Evolutionary conservation across 1,284 basidiomycete species (phyloP).

Genomic region (Pseudozyma thailandica): DNA sequence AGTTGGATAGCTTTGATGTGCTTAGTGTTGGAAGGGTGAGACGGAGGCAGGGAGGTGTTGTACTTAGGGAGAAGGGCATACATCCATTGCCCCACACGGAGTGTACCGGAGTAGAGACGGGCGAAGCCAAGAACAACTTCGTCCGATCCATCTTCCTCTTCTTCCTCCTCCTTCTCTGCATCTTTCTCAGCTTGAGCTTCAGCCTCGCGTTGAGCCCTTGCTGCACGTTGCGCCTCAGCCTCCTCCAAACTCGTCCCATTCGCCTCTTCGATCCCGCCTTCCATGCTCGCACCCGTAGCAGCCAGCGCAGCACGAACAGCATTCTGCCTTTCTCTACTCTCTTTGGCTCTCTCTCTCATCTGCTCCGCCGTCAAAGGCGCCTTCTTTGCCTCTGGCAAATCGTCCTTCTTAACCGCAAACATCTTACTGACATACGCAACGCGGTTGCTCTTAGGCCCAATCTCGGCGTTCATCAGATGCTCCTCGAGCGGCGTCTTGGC

Average conservation of each 20-base stretch:
- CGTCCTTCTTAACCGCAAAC: slow-evolving; percentile 85
- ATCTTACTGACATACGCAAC: slow-evolving; percentile 92
- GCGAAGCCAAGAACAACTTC: slow-evolving; percentile 79
- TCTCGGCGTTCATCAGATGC: slow-evolving; percentile 75
- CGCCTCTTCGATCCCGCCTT: slow-evolving; percentile 21
- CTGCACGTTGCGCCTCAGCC: slow-evolving; percentile 39
- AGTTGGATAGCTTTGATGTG: slow-evolving; percentile 77
- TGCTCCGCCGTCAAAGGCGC: slow-evolving; percentile 81
- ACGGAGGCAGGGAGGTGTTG: slow-evolving; percentile 75
- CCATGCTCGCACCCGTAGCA: slow-evolving; percentile 59
- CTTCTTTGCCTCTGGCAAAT: slow-evolving; percentile 79
- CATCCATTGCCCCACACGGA: slow-evolving; percentile 77
- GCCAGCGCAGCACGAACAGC: slow-evolving; percentile 61
- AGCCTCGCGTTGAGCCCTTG: slow-evolving; percentile 29
- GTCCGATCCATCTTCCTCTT: slow-evolving; percentile 36
- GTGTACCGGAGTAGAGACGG: slow-evolving; percentile 88
- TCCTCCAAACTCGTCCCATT: slow-evolving; percentile 46
- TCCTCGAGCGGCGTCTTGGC: slow-evolving; percentile 73
- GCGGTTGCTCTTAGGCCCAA: slow-evolving; percentile 46
- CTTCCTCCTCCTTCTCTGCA: slow-evolving; percentile 14
- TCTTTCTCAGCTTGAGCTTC: slow-evolving; percentile 34
- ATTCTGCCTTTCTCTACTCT: slow-evolving; percentile 52
- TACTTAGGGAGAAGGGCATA: slow-evolving; percentile 88
- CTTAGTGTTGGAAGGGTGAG: slow-evolving; percentile 74
- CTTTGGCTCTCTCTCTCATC: slow-evolving; percentile 77